Base-by-base conservation (phyloP, 257 asterid species). In the Capsicum rhomboideum region DNA sequence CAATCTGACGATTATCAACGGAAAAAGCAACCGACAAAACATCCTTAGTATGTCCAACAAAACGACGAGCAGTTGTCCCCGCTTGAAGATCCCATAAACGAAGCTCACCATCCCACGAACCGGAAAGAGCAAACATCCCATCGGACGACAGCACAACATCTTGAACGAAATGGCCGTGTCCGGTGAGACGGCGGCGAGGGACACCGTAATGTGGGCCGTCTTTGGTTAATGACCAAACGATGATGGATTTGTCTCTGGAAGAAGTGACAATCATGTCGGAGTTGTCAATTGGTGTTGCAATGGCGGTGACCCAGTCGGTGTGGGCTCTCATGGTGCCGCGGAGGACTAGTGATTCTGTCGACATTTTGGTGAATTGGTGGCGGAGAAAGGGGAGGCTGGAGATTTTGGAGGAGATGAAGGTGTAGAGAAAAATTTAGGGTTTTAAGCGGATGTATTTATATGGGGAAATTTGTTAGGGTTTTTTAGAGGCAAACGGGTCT, bases 91-190 rank as follows among this genome's bases (percentile, higher is more conserved):
- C 97, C 98, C 98, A 94, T 58, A 94, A 93, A 67, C 97, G 97
- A 82, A 93, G 94, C 87, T 94, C 98, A 28, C 94, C 91, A 88
- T 94, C 98, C 98, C 98, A 94, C 29, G 97, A 92, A n/a, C 98
- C 97, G 69, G 98, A 94, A 74, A 94, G 94, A 2, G 97, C 98
- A 64, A 94, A 94, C 87, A 91, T 94, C 16, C 98, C 97, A 77
- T 94, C 98, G 75, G 97, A 94, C 1, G 98, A 94, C 74, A 94
- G 92, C 42, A 93, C 97, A 20, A 94, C 98, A 86, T 94, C 98
- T 85, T 94, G 88, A 6, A 94, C 97, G 86, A 93, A 93, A 81
- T 92, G 95, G 0, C 90, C 85, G 87, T 94, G 98, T 42, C 88
- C 88, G 42, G 88, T 86, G 20, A 86, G 74, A 12, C 86, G 84